Evolutionary conservation across 768 basidiomycete genomes (phyloP).

Genomic region (Podaxis carcinomalis): DNA sequence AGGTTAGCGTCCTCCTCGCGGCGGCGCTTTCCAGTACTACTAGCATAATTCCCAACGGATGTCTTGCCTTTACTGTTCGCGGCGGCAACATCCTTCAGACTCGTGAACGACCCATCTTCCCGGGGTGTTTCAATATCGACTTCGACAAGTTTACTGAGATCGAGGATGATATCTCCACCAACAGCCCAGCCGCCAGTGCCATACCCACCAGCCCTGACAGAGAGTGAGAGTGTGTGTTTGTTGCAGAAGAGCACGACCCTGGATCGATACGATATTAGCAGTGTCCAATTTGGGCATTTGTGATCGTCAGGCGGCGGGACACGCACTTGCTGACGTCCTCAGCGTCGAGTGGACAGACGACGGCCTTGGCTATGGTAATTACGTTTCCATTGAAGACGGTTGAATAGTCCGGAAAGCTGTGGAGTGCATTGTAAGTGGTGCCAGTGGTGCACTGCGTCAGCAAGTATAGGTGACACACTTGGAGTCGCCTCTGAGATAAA

Average conservation of each 20-base stretch:
- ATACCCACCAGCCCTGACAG: conserved; percentile 87
- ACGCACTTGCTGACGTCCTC: conserved; percentile 77
- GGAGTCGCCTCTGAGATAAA: conserved; percentile 37
- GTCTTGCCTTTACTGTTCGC: conserved; percentile 55
- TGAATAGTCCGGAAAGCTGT: conserved; percentile 44
- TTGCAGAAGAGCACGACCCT: conserved; percentile 73
- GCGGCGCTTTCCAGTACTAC: conserved; percentile 44
- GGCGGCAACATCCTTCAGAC: conserved; percentile 51
- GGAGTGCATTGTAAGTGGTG: not conserved
- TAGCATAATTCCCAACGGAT: conserved; percentile 13
- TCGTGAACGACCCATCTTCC: conserved; percentile 51
- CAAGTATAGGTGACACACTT: conserved; percentile 5
- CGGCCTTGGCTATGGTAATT: conserved; percentile 50
- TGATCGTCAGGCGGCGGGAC: conserved; percentile 7
- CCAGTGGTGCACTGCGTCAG: not conserved
- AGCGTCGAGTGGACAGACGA: conserved; percentile 73
- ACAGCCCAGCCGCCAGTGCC: conserved; percentile 90
- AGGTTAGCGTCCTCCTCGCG: conserved; percentile 51
- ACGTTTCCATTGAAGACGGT: conserved; percentile 80
- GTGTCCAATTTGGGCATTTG: not conserved
- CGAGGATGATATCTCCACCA: conserved; percentile 81
- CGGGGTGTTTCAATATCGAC: conserved; percentile 64
- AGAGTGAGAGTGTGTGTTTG: conserved; percentile 66
- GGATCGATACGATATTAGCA: conserved; percentile 1
- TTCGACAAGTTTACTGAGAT: conserved; percentile 65